Conservation (phyloP, 805 yeast genomes). For the Priceomyces fermenticarens region DNA sequence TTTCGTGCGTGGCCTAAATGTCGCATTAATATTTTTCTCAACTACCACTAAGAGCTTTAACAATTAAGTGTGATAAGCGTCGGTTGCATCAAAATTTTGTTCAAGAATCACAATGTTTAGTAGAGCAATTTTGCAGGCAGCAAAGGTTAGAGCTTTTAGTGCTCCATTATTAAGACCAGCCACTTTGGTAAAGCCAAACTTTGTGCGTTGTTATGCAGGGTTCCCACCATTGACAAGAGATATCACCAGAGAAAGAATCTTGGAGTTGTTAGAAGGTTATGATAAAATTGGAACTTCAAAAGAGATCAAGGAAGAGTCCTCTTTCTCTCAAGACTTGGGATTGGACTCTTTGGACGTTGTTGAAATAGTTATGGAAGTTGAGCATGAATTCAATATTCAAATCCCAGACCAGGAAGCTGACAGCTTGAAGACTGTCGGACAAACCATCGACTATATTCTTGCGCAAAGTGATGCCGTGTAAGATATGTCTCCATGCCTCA, state of each 20-base stretch:
- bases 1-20: background rate
- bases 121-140: constrained; percentile 22
- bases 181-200: constrained; percentile 3
- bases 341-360: constrained; percentile 48
- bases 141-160: constrained; percentile 12
- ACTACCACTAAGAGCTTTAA: constrained; percentile 4
- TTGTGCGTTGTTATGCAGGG: constrained; percentile 46
- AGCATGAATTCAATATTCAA: constrained; percentile 46
- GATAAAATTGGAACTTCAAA: constrained; percentile 47
- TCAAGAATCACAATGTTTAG: constrained; percentile 25
- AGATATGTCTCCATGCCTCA: background rate
- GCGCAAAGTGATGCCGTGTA: constrained; percentile 42
- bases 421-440: constrained; percentile 44
- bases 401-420: constrained; percentile 48
- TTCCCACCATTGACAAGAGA: constrained; percentile 63
- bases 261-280: constrained; percentile 63
- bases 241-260: constrained; percentile 57
- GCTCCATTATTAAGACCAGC: no score
- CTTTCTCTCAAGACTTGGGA: constrained; percentile 41
- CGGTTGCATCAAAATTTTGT: background rate
- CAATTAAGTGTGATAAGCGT: background rate
- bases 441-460: constrained; percentile 40
- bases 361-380: constrained; percentile 46
- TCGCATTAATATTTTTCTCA: constrained; percentile 1
- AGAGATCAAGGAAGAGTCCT: constrained; percentile 34